Evolutionary conservation across 805 yeast species (phyloP).

Genomic region (Scheffersomyces amazonensis): DNA sequence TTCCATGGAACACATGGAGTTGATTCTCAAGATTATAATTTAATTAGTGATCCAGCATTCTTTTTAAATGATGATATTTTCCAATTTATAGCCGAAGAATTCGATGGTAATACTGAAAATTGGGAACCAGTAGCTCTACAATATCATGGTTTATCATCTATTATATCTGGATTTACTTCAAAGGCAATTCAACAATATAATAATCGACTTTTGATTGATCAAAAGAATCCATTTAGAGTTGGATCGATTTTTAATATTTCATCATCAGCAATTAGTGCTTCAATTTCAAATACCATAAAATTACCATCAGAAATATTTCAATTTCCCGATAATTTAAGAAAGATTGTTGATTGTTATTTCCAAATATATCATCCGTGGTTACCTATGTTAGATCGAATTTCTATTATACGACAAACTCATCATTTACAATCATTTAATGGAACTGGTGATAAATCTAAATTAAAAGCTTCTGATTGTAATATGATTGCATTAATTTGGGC

Average conservation of each 20-base stretch:
- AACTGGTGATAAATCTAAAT: neutral
- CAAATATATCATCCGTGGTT: constrained; percentile 17
- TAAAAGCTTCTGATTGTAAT: constrained; percentile 12
- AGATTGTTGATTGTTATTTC: constrained; percentile 15
- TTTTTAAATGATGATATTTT: constrained; percentile 15
- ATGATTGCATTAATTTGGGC: constrained; percentile 20
- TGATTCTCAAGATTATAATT: neutral
- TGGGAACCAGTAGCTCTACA: constrained; percentile 18
- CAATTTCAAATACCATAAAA: constrained; percentile 8
- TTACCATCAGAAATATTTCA: constrained; percentile 16
- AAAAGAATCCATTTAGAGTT: constrained; percentile 20
- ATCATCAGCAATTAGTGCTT: constrained; percentile 11
- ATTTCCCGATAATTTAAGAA: constrained; percentile 12
- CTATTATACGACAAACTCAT: constrained; percentile 14
- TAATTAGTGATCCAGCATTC: constrained; percentile 12
- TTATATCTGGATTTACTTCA: constrained; percentile 18
- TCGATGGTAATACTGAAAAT: constrained; percentile 6
- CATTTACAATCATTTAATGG: constrained; percentile 3
- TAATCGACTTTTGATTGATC: constrained; percentile 4
- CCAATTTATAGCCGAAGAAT: constrained; percentile 14
- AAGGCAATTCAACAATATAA: constrained; percentile 15
- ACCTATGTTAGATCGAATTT: constrained; percentile 18
- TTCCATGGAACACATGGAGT: neutral
- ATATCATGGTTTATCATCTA: constrained; percentile 17
- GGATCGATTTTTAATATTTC: constrained; percentile 20